Evolutionary conservation across 768 basidiomycete species (phyloP), one percentile per base, ranked within the genome.

Genomic region (Suillus hirtellus): DNA sequence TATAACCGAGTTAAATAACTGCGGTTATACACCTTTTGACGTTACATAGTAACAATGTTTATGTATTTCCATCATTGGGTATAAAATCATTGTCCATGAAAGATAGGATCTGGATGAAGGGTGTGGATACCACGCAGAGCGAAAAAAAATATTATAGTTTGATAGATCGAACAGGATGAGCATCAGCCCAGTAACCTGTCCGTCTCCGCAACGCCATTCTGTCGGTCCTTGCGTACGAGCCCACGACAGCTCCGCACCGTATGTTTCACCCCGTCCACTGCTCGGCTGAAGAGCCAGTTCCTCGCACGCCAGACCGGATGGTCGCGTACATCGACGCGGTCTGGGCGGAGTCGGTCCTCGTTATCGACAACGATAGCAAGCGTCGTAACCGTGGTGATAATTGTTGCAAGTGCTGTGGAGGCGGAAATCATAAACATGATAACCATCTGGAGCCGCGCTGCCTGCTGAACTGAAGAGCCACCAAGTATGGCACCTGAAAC

Each of bases 381-480:
- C 8, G 86, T 81, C 47, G 86, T 76, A 62, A 88, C 75, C 1
- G 89, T 88, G 3, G 86, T 84, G 59, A 84, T 77, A 60, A 92
- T 87, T 3, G 88, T 82, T 14, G 89, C 84, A 31, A 96, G 82
- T 0, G 88, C 85, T 0, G 90, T 89, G 63, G 86, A 84, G 0
- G 93, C 87, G 3, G 88, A 87, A 52, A 95, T 92, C 89, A 95
- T 92, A 76, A 96, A 95, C 87, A 95, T 92, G 77, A 96, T 93
- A 63, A 96, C 87, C 89, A 95, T 95, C 69, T 95, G 95, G 17
- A 95, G 77, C 59, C 87, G 86, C 2, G 92, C 92, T 0, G 94
- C 95, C 74, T 93, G 92, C 21, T 92, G 82, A 47, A 95, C 90
- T 37, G 89, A 88, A 12, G 90, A 85, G 0, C 93, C 94, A 14